A percentile compares a stretch with the other conserved stretches of the same genome.
phyloP scores from a whole-genome alignment of 768 basidiomycete genomes.

The Kwoniella sp. region DNA sequence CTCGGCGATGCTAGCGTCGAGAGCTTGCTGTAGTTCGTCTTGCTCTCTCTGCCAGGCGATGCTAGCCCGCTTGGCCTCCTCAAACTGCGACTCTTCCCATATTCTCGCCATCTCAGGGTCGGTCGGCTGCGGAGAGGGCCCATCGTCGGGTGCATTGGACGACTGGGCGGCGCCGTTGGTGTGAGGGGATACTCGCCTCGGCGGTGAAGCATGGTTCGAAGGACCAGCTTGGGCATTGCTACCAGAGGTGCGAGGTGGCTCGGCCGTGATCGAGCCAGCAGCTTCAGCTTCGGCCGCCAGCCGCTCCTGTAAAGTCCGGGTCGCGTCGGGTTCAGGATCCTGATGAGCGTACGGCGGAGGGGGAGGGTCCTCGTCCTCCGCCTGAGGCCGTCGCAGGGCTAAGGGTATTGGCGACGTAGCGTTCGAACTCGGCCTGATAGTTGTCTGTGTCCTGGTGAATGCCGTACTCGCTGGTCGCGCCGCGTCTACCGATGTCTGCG shows the following conservation, averaged over 20 bases:
- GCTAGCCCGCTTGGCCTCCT: slow-evolving; percentile 39
- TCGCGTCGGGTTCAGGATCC: slow-evolving; percentile 48
- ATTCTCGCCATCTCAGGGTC: slow-evolving; percentile 29
- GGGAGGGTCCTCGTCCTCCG: slow-evolving; percentile 33
- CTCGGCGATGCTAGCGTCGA: slow-evolving; percentile 35
- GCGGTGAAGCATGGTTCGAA: not conserved
- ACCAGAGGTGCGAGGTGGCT: not conserved
- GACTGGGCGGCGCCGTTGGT: not conserved
- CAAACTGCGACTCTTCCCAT: slow-evolving; percentile 41
- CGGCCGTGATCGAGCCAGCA: not conserved
- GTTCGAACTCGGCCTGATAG: slow-evolving; percentile 2
- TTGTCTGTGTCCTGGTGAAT: slow-evolving; percentile 14
- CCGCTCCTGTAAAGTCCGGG: slow-evolving; percentile 37
- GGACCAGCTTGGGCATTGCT: not conserved
- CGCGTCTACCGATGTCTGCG: slow-evolving; percentile 13
- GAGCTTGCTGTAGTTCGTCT: slow-evolving; percentile 40
- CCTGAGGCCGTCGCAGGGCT: slow-evolving; percentile 4
- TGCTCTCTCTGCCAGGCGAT: slow-evolving; percentile 29
- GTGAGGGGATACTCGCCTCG: not conserved
- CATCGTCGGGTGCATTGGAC: not conserved
- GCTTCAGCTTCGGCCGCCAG: slow-evolving; percentile 36
- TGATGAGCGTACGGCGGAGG: slow-evolving; percentile 44
- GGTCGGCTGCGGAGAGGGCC: slow-evolving; percentile 7
- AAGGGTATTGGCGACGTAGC: slow-evolving; percentile 1
- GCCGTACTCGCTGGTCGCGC: not conserved